Percentiles rank a stretch among this genome's conserved stretches.
phyloP scores from a whole-genome alignment of 2,329 filamentous ascomycete genomes.

The Aspergillus hiratsukae region DNA sequence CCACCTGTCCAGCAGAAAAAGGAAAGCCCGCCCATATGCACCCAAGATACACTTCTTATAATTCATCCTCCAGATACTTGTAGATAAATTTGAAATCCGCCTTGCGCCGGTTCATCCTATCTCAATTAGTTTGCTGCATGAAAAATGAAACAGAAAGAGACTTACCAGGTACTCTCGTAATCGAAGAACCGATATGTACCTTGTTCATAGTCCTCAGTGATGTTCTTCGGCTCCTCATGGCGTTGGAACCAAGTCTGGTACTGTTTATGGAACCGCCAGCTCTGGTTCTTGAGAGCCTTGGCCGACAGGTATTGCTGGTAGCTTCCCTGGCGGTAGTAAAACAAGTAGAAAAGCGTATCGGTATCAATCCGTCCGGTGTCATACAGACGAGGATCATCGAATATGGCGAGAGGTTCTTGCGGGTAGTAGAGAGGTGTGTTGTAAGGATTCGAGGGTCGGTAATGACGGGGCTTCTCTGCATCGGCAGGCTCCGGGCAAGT shows the following conservation, averaged over 20 bases:
- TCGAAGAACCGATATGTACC: conserved; percentile 99
- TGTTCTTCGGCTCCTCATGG: conserved; percentile 96
- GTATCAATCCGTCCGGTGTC: conserved; percentile 73
- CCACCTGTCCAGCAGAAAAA: conserved; percentile 5
- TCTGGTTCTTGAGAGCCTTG: conserved; percentile 95
- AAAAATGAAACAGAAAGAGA: conserved; percentile 19
- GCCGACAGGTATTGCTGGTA: conserved; percentile 94
- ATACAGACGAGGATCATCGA: conserved; percentile 87
- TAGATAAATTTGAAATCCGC: conserved; percentile 98
- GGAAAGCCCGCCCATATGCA: conserved; percentile 1
- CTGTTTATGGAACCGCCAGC: conserved; percentile 99
- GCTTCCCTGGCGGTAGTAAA: conserved; percentile 96
- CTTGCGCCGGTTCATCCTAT: conserved; percentile 97
- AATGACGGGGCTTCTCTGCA: conserved; percentile 75
- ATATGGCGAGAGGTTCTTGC: conserved; percentile 83
- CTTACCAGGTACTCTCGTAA: conserved; percentile 97
- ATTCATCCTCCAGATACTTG: conserved; percentile 94
- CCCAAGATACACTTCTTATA: conserved; percentile 43
- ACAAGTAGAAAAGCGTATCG: conserved; percentile 96
- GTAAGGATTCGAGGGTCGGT: conserved; percentile 77
- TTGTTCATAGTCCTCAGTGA: conserved; percentile 98
- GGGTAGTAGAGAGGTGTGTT: conserved; percentile 80
- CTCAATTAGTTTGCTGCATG: conserved; percentile 11
- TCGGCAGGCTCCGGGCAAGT: conserved; percentile 72
- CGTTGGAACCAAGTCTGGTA: conserved; percentile 99